These are phyloP conservation scores for Friedmanniomyces simplex DNA, from an alignment of 495 filamentous ascomycete species.

Conservation along the genomic window DNA sequence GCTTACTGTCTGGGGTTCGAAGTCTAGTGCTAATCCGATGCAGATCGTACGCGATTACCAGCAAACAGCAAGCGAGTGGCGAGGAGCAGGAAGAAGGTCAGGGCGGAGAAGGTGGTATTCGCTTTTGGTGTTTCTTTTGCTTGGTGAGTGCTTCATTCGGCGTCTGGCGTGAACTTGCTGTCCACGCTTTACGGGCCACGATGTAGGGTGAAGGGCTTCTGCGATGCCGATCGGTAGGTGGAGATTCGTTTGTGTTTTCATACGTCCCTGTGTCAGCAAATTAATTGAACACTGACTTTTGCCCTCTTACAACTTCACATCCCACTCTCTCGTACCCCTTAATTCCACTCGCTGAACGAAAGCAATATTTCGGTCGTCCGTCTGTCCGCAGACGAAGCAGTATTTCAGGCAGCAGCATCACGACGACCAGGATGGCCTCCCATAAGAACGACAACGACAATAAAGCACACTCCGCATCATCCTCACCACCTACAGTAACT, in stretches of 20 bases:
- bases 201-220: not conserved
- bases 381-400: not conserved
- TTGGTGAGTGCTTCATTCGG: not conserved
- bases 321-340: no score
- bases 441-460: no score
- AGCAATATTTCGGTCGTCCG: no score
- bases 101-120: not conserved
- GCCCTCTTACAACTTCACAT: not conserved
- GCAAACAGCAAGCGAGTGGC: not conserved
- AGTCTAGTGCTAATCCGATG: not conserved
- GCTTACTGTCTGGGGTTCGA: conserved; percentile 9
- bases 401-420: not conserved
- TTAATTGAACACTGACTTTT: not conserved
- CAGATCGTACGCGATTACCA: not conserved
- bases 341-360: no score
- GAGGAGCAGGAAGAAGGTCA: not conserved
- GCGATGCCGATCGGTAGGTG: not conserved
- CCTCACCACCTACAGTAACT: not conserved
- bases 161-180: no score
- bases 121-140: not conserved
- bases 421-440: not conserved
- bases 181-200: no score
- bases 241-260: not conserved
- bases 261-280: not conserved
- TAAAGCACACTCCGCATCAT: not conserved